A percentile compares a stretch with the other conserved stretches of the same genome.
Evolutionary conservation across 495 filamentous ascomycete species (phyloP).

Genomic region (Hamigera avellanea): DNA sequence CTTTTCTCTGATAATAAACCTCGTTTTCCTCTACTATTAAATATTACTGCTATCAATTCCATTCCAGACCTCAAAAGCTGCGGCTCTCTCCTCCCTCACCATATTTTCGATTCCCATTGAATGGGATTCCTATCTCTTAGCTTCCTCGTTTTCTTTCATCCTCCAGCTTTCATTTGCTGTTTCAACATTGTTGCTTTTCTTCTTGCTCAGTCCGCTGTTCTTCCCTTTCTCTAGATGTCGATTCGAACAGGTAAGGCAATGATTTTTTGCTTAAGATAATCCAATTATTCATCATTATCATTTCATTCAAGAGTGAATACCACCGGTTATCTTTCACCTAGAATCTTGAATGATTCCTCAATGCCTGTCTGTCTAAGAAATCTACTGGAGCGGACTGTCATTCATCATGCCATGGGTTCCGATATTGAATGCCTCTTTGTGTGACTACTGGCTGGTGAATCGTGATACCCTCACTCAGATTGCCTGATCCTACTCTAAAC

Average conservation of each 20-base stretch:
- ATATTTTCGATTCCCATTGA: too few relatives aligned
- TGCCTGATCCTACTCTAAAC: too few relatives aligned
- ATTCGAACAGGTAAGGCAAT: constrained; percentile 8
- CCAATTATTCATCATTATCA: constrained; percentile 8
- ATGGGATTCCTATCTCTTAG: background rate
- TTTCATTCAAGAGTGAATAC: constrained; percentile 12
- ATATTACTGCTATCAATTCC: too few relatives aligned
- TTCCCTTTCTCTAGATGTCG: background rate
- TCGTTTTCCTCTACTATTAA: too few relatives aligned
- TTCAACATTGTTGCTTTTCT: background rate
- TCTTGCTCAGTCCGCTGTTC: background rate
- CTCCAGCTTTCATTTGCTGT: background rate
- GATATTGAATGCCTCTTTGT: constrained; percentile 3
- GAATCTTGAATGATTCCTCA: too few relatives aligned
- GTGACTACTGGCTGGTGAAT: too few relatives aligned
- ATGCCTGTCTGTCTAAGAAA: background rate
- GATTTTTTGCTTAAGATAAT: constrained; percentile 4
- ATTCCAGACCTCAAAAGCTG: too few relatives aligned
- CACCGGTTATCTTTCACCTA: too few relatives aligned
- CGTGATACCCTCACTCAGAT: too few relatives aligned
- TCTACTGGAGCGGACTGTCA: background rate
- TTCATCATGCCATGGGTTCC: background rate
- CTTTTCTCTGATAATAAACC: too few relatives aligned
- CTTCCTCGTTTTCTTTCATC: background rate
- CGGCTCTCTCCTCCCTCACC: too few relatives aligned